Percentiles rank a stretch among this genome's conserved stretches.
These are phyloP conservation scores for Trametes coccinea DNA, from an alignment of 768 basidiomycete genomes.

Conservation along the genomic window DNA sequence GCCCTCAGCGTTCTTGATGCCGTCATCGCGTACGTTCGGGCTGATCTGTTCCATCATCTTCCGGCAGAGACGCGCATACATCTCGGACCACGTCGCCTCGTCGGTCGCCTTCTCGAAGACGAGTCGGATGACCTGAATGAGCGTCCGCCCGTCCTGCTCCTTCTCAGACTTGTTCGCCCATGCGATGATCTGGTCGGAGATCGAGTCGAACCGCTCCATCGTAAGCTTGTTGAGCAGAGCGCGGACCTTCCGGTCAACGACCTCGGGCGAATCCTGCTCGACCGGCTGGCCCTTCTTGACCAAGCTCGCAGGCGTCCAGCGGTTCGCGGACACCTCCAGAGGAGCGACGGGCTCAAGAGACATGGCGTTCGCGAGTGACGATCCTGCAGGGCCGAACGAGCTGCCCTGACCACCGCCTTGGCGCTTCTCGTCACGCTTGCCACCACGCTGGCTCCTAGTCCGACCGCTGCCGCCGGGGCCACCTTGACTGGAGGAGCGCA, in stretches of 20 bases:
- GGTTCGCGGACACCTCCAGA: constrained; percentile 75
- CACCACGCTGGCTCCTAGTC: constrained; percentile 82
- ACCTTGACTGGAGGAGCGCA: constrained; percentile 56
- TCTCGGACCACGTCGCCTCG: constrained; percentile 93
- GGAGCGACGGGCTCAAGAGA: constrained; percentile 71
- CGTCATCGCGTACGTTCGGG: constrained; percentile 84
- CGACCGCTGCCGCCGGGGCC: constrained; percentile 57
- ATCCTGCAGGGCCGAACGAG: constrained; percentile 9
- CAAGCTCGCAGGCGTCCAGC: constrained; percentile 62
- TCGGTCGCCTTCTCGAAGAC: constrained; percentile 98
- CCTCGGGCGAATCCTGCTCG: constrained; percentile 68
- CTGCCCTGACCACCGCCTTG: constrained; percentile 31
- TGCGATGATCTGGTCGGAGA: constrained; percentile 90
- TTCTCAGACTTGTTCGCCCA: constrained; percentile 95
- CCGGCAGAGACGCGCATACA: constrained; percentile 94
- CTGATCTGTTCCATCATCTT: constrained; percentile 96
- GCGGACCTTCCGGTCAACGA: constrained; percentile 93
- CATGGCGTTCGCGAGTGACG: constrained; percentile 31
- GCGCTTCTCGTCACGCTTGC: constrained; percentile 64
- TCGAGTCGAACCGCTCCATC: constrained; percentile 94
- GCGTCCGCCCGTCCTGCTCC: constrained; percentile 90
- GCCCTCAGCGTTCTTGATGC: constrained; percentile 77
- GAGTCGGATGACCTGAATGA: constrained; percentile 94
- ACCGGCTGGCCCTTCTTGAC: constrained; percentile 43
- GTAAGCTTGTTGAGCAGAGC: constrained; percentile 92